phyloP scores from a whole-genome alignment of 1,284 basidiomycete species.

The Moesziomyces aphidis region DNA sequence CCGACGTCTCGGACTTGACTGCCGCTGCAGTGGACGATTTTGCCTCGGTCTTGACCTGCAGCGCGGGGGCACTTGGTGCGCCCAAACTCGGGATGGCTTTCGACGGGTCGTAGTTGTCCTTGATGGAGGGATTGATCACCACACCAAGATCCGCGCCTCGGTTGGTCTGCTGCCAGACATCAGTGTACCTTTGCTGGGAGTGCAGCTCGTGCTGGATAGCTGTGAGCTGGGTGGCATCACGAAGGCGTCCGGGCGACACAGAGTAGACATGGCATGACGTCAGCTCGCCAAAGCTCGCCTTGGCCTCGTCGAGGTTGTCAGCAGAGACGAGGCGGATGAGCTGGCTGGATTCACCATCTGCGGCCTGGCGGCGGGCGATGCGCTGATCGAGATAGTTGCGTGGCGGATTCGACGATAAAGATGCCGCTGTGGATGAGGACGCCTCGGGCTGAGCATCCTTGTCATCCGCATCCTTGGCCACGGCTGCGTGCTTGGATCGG shows the following conservation, averaged over 20 bases:
- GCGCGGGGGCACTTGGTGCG: constrained; percentile 26
- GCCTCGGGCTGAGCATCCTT: constrained; percentile 15
- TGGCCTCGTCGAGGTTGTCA: constrained; percentile 36
- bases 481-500: neutral
- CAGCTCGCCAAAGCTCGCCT: constrained; percentile 12
- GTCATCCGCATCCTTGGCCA: neutral
- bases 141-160: constrained; percentile 50
- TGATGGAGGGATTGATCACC: constrained; percentile 31
- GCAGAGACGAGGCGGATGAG: constrained; percentile 35
- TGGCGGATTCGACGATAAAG: constrained; percentile 7
- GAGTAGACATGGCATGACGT: constrained; percentile 53
- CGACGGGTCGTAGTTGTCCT: constrained; percentile 42
- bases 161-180: constrained; percentile 44
- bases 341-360: constrained; percentile 10
- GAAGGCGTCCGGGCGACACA: constrained; percentile 37
- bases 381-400: constrained; percentile 32
- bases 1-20: constrained; percentile 19
- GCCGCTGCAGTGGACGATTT: constrained; percentile 9
- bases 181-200: constrained; percentile 40
- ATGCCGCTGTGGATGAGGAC: constrained; percentile 14
- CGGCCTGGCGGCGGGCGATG: constrained; percentile 12
- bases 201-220: constrained; percentile 54
- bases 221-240: constrained; percentile 48
- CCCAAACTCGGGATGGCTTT: constrained; percentile 34
- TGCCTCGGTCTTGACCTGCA: constrained; percentile 14